Evolutionary conservation across 345 rosid genomes (phyloP).

Genomic region (Citrus unshiu): DNA sequence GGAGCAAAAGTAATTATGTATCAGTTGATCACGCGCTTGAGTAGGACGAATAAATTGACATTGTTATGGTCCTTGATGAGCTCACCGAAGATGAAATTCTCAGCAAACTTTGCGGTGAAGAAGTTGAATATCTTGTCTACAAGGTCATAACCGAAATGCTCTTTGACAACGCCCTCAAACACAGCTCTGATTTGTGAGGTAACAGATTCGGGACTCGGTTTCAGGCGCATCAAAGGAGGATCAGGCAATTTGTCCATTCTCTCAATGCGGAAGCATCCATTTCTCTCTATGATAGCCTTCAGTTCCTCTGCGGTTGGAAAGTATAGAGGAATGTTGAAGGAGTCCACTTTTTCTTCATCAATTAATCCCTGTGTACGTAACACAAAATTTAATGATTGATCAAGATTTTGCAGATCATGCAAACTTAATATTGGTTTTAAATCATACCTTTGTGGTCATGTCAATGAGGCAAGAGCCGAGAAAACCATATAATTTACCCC

Average conservation of each 20-base stretch:
- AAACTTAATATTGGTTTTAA: not conserved
- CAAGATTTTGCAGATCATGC: not conserved
- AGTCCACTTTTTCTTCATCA: slow-evolving; percentile 12
- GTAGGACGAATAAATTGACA: not conserved
- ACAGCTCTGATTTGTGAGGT: not conserved
- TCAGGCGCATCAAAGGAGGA: not conserved
- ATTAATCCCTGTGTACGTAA: not conserved
- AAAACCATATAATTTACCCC: not conserved
- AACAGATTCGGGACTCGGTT: not conserved
- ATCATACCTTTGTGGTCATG: slow-evolving; percentile 1
- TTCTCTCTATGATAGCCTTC: not conserved
- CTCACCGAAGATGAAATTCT: not conserved
- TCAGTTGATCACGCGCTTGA: not conserved
- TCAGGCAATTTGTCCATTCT: not conserved
- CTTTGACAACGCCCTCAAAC: slow-evolving; percentile 5
- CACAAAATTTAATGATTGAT: not conserved
- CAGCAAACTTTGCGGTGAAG: not conserved
- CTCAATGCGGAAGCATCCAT: slow-evolving; percentile 6
- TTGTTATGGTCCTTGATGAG: not conserved
- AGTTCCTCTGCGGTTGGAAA: not conserved
- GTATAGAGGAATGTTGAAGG: slow-evolving; percentile 9
- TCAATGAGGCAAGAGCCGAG: not conserved
- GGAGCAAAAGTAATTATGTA: no score
- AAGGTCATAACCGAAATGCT: slow-evolving; percentile 17
- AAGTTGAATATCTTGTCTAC: not conserved